A percentile compares a stretch with the other conserved stretches of the same genome.
These are phyloP conservation scores for Leccinum olivaceopallidum DNA, from an alignment of 768 basidiomycete species.

Conservation along the genomic window DNA sequence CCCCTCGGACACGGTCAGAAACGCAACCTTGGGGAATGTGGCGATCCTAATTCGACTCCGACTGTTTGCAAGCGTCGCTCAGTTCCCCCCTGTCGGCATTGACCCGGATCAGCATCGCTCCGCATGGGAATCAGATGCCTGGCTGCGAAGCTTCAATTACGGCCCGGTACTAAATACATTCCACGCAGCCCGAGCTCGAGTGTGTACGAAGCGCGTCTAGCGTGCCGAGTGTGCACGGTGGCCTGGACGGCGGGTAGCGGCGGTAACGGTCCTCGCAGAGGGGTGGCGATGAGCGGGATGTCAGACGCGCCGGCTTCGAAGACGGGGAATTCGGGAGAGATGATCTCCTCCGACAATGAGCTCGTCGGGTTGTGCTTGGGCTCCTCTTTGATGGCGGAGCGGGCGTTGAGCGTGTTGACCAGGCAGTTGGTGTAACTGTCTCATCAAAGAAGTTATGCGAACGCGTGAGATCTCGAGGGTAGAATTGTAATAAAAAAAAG, in stretches of 20 bases:
- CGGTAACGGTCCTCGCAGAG: not conserved
- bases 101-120: no score
- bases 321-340: not conserved
- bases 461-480: not conserved
- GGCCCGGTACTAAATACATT: not conserved
- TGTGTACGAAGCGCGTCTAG: not conserved
- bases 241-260: not conserved
- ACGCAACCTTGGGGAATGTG: not conserved
- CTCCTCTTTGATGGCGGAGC: not conserved
- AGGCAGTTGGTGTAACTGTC: constrained; percentile 8
- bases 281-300: not conserved
- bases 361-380: not conserved
- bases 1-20: not conserved
- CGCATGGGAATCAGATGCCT: no score
- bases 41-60: not conserved
- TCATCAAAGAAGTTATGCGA: not conserved
- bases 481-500: no score
- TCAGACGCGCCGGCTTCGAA: not conserved
- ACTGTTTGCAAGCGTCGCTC: not conserved
- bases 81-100: not conserved
- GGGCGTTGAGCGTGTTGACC: constrained; percentile 5
- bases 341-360: not conserved
- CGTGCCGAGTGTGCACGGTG: not conserved
- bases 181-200: not conserved
- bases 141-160: not conserved